phyloP scores from a whole-genome alignment of 2,329 filamentous ascomycete species.

The Coniochaeta prunicola region DNA sequence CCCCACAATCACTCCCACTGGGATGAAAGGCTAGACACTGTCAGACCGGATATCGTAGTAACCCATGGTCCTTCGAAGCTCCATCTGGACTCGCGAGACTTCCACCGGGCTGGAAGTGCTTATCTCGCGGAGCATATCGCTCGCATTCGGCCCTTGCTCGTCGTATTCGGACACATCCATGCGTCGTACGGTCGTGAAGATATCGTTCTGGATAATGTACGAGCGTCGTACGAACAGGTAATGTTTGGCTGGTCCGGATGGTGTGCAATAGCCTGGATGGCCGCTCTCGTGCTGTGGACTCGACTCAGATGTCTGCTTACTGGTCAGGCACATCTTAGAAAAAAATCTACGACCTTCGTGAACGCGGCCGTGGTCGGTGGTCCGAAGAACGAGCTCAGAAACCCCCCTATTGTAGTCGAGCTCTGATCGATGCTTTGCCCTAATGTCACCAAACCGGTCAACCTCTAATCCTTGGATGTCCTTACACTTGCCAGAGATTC shows the following conservation, averaged over 20 bases:
- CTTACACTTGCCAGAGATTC: too few relatives aligned
- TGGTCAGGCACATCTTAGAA: background rate
- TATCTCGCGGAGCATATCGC: slow-evolving; percentile 13
- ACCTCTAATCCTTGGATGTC: too few relatives aligned
- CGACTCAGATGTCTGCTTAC: background rate
- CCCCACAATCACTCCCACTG: slow-evolving; percentile 9
- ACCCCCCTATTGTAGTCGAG: slow-evolving; percentile 6
- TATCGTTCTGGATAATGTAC: slow-evolving; percentile 11
- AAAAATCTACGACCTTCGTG: slow-evolving; percentile 5
- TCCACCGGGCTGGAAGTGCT: slow-evolving; percentile 14
- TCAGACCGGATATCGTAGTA: slow-evolving; percentile 14
- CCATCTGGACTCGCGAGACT: slow-evolving; percentile 17
- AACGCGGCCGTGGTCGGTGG: slow-evolving; percentile 7
- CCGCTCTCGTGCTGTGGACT: slow-evolving; percentile 5
- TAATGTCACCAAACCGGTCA: background rate
- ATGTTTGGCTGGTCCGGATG: slow-evolving; percentile 13
- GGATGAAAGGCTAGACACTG: slow-evolving; percentile 4
- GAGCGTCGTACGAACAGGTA: slow-evolving; percentile 11
- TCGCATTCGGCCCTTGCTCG: slow-evolving; percentile 10
- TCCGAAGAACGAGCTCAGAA: slow-evolving; percentile 4
- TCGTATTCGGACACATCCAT: slow-evolving; percentile 19
- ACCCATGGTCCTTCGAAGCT: slow-evolving; percentile 17
- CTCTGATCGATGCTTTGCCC: background rate
- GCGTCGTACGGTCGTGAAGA: slow-evolving; percentile 14
- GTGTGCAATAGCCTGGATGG: slow-evolving; percentile 12